phyloP scores from a whole-genome alignment of 495 filamentous ascomycete species.

The Daldinia grandis region DNA sequence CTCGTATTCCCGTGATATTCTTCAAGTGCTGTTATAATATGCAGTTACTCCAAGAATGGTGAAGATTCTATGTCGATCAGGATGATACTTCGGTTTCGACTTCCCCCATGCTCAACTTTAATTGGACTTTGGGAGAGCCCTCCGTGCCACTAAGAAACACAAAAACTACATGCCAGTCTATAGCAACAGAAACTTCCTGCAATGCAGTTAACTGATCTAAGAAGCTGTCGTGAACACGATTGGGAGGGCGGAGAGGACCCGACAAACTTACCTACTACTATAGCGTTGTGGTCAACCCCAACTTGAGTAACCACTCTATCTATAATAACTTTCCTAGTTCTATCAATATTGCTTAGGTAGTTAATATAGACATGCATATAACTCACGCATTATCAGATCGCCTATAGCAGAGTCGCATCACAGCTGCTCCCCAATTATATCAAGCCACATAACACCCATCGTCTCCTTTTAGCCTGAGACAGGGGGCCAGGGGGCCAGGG shows the following conservation, averaged over 20 bases:
- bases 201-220: background rate
- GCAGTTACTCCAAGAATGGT: background rate
- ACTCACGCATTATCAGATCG: background rate
- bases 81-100: slow-evolving; percentile 11
- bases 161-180: background rate
- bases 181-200: background rate
- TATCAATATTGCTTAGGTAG: background rate
- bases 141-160: background rate
- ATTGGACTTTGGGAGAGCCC: slow-evolving; percentile 15
- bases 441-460: slow-evolving; percentile 13
- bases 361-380: background rate
- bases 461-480: slow-evolving; percentile 26
- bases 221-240: background rate
- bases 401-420: background rate
- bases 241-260: background rate
- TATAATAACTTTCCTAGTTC: background rate
- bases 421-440: slow-evolving; percentile 1
- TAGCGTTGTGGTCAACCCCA: background rate
- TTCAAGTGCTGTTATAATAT: background rate
- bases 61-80: slow-evolving; percentile 25
- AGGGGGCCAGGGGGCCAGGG: background rate
- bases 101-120: background rate
- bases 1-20: background rate
- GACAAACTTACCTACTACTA: background rate
- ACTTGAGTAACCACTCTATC: background rate